A percentile compares a stretch with the other conserved stretches of the same genome.
phyloP scores from a whole-genome alignment of 371 early-diverging fungal species.

The Rhizomucor pusillus region DNA sequence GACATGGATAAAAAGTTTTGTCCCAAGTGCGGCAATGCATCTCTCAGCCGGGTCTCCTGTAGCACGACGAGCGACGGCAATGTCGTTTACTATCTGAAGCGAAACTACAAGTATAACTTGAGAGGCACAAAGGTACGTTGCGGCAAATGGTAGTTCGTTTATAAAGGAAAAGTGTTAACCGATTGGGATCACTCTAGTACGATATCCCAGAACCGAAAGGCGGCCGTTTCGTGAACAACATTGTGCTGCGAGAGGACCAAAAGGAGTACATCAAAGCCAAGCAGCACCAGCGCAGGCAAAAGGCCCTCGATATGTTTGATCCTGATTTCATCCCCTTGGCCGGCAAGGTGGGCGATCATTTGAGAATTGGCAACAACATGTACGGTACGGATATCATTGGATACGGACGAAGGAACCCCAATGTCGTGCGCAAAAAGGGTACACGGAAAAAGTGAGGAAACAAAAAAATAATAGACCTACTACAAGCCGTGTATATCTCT shows the following conservation, averaged over 20 bases:
- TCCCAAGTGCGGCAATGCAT: conserved; percentile 87
- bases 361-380: conserved; percentile 50
- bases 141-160: neutral
- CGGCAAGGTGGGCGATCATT: conserved; percentile 50
- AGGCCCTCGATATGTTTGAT: conserved; percentile 65
- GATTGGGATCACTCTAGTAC: too few relatives aligned
- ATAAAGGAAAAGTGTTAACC: too few relatives aligned
- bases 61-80: conserved; percentile 81
- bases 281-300: conserved; percentile 55
- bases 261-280: conserved; percentile 72
- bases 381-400: conserved; percentile 77
- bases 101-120: conserved; percentile 86
- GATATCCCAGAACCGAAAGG: conserved; percentile 85
- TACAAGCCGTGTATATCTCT: too few relatives aligned
- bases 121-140: conserved; percentile 78
- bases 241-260: conserved; percentile 93
- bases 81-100: conserved; percentile 80
- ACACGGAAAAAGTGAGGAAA: conserved; percentile 14
- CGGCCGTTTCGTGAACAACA: conserved; percentile 72
- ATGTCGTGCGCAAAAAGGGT: conserved; percentile 35
- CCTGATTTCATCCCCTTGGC: conserved; percentile 74
- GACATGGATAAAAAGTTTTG: conserved; percentile 93
- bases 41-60: conserved; percentile 82
- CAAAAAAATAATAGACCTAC: conserved; percentile 1
- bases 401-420: conserved; percentile 87